Conservation (phyloP, 2,329 filamentous ascomycete genomes). For the Ophiostoma angusticollis region DNA sequence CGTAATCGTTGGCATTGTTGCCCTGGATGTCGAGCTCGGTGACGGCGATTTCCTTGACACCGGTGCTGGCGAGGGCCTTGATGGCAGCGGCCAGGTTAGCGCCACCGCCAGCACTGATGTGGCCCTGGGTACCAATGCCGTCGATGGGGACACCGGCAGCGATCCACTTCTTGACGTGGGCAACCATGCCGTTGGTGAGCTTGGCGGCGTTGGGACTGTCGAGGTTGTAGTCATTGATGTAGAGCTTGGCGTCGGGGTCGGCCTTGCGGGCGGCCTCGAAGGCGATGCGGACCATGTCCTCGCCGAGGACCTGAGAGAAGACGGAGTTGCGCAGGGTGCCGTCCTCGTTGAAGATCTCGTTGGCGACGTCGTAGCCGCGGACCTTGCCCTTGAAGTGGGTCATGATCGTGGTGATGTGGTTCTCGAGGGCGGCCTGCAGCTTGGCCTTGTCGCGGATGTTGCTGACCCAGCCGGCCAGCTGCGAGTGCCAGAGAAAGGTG, state of each 20-base stretch:
- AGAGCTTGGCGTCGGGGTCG: slow-evolving; percentile 55
- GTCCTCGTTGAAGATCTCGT: slow-evolving; percentile 52
- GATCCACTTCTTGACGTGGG: slow-evolving; percentile 50
- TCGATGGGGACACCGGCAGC: slow-evolving; percentile 50
- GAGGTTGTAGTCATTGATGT: slow-evolving; percentile 65
- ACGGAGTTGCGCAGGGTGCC: slow-evolving; percentile 46
- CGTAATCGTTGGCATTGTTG: slow-evolving; percentile 43
- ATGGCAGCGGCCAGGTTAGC: slow-evolving; percentile 35
- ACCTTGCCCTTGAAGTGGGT: slow-evolving; percentile 51
- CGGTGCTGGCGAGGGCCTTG: slow-evolving; percentile 36
- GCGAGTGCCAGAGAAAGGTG: slow-evolving; percentile 53
- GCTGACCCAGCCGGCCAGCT: slow-evolving; percentile 47
- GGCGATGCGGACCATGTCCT: slow-evolving; percentile 56
- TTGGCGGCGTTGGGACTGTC: slow-evolving; percentile 49
- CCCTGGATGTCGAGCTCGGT: slow-evolving; percentile 56
- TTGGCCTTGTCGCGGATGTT: slow-evolving; percentile 37
- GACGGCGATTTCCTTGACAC: slow-evolving; percentile 44
- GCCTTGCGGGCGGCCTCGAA: slow-evolving; percentile 55
- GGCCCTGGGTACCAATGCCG: slow-evolving; percentile 48
- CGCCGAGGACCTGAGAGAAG: slow-evolving; percentile 55
- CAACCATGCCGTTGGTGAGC: slow-evolving; percentile 37
- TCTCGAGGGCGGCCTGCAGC: slow-evolving; percentile 43
- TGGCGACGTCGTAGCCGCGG: slow-evolving; percentile 49
- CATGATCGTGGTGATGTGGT: slow-evolving; percentile 46
- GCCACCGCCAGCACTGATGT: slow-evolving; percentile 35